Evolutionary conservation across 768 basidiomycete species (phyloP).

Genomic region (Mycena indigotica): DNA sequence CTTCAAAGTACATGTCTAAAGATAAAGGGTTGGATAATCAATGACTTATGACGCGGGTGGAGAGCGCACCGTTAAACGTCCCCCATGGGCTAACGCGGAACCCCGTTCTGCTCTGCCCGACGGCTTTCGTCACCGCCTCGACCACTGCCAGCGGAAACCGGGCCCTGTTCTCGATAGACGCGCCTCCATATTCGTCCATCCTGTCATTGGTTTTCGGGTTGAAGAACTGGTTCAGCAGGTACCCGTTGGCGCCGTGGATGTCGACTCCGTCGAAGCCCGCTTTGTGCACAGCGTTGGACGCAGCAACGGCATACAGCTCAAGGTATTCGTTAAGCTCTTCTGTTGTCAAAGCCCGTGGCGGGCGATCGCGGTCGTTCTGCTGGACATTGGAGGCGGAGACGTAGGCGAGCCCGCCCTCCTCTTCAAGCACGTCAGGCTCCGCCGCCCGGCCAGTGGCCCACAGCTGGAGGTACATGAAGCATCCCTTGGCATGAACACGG

Average conservation of each 20-base stretch:
- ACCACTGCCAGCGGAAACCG: slow-evolving; percentile 50
- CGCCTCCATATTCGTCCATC: slow-evolving; percentile 27
- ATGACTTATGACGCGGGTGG: slow-evolving; percentile 14
- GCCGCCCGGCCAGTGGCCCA: slow-evolving; percentile 50
- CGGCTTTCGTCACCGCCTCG: slow-evolving; percentile 41
- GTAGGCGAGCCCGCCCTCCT: slow-evolving; percentile 30
- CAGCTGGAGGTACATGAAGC: slow-evolving; percentile 48
- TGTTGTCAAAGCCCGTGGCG: slow-evolving; percentile 35
- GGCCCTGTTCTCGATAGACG: slow-evolving; percentile 46
- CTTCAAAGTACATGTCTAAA: slow-evolving; percentile 40
- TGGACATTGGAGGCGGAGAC: slow-evolving; percentile 32
- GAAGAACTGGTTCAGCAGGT: slow-evolving; percentile 50
- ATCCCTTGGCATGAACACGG: slow-evolving; percentile 25
- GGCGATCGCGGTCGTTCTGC: slow-evolving; percentile 10
- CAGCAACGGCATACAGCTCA: slow-evolving; percentile 44
- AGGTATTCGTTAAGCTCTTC: slow-evolving; percentile 45
- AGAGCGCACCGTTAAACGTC: slow-evolving; percentile 26
- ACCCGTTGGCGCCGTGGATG: slow-evolving; percentile 36
- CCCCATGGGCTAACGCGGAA: slow-evolving; percentile 48
- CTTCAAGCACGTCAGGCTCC: slow-evolving; percentile 23
- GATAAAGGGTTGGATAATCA: slow-evolving; percentile 25
- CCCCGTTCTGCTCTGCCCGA: slow-evolving; percentile 46
- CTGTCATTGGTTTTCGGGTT: slow-evolving; percentile 45
- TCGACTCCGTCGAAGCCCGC: slow-evolving; percentile 65
- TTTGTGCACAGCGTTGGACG: slow-evolving; percentile 43